These are phyloP conservation scores for Tripterygium wilfordii DNA, from an alignment of 177 flowering plant genomes.

Conservation along the genomic window DNA sequence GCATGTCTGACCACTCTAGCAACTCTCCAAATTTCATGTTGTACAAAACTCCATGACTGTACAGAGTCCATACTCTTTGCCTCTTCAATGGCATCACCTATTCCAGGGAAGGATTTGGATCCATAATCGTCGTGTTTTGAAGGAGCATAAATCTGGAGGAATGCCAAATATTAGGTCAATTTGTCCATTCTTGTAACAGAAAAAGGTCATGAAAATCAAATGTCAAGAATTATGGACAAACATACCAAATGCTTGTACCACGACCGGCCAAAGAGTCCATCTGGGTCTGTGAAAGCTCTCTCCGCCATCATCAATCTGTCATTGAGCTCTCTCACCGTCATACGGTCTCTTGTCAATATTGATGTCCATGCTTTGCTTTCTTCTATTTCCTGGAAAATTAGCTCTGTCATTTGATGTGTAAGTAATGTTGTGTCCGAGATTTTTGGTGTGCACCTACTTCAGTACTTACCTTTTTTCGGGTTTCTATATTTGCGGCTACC, in stretches of 20 bases:
- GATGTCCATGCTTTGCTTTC: conserved; percentile 33
- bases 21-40: conserved; percentile 74
- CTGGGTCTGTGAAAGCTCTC: conserved; percentile 65
- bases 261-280: conserved; percentile 51
- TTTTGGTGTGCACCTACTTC: conserved; percentile 1
- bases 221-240: not conserved
- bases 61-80: conserved; percentile 39
- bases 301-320: conserved; percentile 81
- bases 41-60: conserved; percentile 55
- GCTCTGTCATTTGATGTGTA: not conserved
- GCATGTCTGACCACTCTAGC: conserved; percentile 65
- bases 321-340: conserved; percentile 49
- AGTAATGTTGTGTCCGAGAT: not conserved
- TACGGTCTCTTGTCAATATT: conserved; percentile 29
- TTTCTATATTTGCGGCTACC: conserved; percentile 43
- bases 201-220: not conserved
- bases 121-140: conserved; percentile 58
- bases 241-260: conserved; percentile 86
- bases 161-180: not conserved
- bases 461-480: conserved; percentile 39
- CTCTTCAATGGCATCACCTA: conserved; percentile 48
- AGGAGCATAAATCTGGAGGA: conserved; percentile 60
- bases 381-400: conserved; percentile 31
- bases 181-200: not conserved
- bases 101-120: conserved; percentile 64